Evolutionary conservation across 2,329 filamentous ascomycete species (phyloP).

Genomic region (Orbilia ellipsospora): DNA sequence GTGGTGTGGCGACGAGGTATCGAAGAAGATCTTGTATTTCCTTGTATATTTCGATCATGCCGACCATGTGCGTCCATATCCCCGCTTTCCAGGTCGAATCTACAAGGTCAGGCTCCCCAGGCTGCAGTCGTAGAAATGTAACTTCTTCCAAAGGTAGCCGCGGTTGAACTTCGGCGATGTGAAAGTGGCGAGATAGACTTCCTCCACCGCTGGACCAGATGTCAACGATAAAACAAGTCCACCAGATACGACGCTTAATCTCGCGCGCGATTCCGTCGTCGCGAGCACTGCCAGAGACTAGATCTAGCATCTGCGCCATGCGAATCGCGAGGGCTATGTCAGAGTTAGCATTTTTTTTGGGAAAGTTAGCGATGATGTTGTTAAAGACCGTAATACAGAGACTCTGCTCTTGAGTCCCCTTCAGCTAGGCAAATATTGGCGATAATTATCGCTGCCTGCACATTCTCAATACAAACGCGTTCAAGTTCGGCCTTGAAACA

Average conservation of each 20-base stretch:
- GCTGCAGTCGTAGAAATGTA: constrained; percentile 56
- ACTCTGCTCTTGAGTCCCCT: constrained; percentile 60
- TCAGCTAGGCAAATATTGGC: constrained; percentile 61
- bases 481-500: constrained; percentile 60
- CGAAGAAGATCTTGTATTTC: constrained; percentile 61
- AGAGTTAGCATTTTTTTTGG: background rate
- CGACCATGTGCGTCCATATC: constrained; percentile 61
- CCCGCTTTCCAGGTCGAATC: constrained; percentile 57
- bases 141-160: constrained; percentile 61
- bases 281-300: constrained; percentile 51
- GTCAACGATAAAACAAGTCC: constrained; percentile 62
- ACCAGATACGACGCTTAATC: constrained; percentile 61
- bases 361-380: background rate
- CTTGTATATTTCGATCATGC: constrained; percentile 60
- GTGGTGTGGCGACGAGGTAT: constrained; percentile 58
- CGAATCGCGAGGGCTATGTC: constrained; percentile 60
- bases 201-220: constrained; percentile 61
- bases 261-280: constrained; percentile 60
- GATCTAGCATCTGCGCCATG: constrained; percentile 61
- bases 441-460: constrained; percentile 61
- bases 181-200: constrained; percentile 59
- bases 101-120: constrained; percentile 57
- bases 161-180: constrained; percentile 27
- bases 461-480: constrained; percentile 61
- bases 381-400: constrained; percentile 60